phyloP scores from a whole-genome alignment of 768 basidiomycete genomes.

The Suillus ampliporus region DNA sequence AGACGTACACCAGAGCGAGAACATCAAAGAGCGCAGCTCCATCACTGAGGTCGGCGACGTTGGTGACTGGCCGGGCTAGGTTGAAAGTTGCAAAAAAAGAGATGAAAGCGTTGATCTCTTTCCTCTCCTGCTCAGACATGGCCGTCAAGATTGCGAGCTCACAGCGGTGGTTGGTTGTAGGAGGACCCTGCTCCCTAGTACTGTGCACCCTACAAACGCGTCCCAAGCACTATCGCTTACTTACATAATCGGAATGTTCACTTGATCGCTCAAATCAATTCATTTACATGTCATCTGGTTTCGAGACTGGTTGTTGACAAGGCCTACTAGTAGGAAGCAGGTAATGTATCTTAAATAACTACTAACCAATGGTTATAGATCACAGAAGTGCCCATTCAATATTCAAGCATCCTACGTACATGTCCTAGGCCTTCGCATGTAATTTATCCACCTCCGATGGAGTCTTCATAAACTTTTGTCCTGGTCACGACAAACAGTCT shows the following conservation, averaged over 20 bases:
- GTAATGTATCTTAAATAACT: too few relatives aligned
- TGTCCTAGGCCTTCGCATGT: background rate
- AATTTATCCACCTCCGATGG: slow-evolving; percentile 28
- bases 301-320: too few relatives aligned
- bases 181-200: background rate
- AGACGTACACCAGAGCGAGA: slow-evolving; percentile 73
- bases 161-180: background rate
- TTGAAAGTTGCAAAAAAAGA: slow-evolving; percentile 80
- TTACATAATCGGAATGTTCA: too few relatives aligned
- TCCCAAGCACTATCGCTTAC: too few relatives aligned
- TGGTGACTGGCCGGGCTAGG: slow-evolving; percentile 65
- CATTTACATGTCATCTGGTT: too few relatives aligned
- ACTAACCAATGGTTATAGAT: too few relatives aligned
- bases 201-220: background rate
- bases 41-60: slow-evolving; percentile 77
- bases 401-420: too few relatives aligned
- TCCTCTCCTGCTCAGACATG: slow-evolving; percentile 49
- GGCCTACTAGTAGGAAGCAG: too few relatives aligned
- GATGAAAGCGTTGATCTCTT: slow-evolving; percentile 82
- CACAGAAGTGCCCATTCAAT: too few relatives aligned
- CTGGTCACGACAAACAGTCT: slow-evolving; percentile 35
- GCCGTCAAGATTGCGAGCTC: background rate
- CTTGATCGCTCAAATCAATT: too few relatives aligned
- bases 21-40: slow-evolving; percentile 79
- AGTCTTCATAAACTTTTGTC: slow-evolving; percentile 31